Conservation (phyloP, 139 green algal species). For the Tetradesmus lagerheimii region DNA sequence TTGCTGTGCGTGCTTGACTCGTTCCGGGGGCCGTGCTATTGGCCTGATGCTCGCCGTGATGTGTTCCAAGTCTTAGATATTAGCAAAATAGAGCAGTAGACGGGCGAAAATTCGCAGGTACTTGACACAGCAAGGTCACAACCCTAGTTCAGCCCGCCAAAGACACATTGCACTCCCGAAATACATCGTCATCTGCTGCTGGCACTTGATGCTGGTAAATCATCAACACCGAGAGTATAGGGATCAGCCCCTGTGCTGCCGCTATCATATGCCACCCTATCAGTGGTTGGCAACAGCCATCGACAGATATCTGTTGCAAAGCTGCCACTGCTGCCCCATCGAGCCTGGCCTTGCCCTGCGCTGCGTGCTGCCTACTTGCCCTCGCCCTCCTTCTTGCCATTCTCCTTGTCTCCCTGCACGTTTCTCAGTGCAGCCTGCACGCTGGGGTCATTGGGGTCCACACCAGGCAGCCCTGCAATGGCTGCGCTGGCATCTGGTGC, state of each 20-base stretch:
- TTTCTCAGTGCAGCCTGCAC: slow-evolving; percentile 38
- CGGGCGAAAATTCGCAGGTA: no score
- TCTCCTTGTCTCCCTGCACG: slow-evolving; percentile 23
- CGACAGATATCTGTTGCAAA: neutral
- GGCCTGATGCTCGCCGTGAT: no score
- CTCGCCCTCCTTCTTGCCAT: slow-evolving; percentile 19
- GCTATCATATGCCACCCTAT: no score
- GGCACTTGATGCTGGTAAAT: no score
- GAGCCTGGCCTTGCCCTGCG: neutral
- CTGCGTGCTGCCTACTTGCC: slow-evolving; percentile 21
- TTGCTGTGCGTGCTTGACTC: neutral
- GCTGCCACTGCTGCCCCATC: neutral
- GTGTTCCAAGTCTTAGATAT: no score
- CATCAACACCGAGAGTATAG: no score
- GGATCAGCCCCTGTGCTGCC: no score
- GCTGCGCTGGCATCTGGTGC: neutral
- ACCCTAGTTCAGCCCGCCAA: slow-evolving; percentile 1
- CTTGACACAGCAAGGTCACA: neutral
- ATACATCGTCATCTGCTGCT: no score
- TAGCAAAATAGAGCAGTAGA: no score
- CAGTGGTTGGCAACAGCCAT: no score
- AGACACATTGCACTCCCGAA: neutral
- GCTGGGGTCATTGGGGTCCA: slow-evolving; percentile 41
- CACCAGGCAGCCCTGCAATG: slow-evolving; percentile 43
- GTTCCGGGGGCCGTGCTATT: neutral